Evolutionary conservation across 805 yeast species (phyloP).

Genomic region (Kodamaea nitidulidarum): DNA sequence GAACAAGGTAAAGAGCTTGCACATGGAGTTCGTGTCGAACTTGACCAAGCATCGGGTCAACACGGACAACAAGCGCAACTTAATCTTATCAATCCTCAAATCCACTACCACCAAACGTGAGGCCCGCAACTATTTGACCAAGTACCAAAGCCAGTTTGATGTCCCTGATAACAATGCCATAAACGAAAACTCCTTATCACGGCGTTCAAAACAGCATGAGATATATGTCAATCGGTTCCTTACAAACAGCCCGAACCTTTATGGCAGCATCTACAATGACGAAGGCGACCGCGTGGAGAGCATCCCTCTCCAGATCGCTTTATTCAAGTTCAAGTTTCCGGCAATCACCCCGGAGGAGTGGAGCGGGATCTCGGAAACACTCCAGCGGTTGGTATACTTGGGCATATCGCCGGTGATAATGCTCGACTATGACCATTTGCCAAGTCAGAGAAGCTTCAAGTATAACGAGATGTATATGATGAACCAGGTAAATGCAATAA

Average conservation of each 20-base stretch:
- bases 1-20: conserved; percentile 27
- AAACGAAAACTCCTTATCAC: conserved; percentile 7
- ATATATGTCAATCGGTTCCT: conserved; percentile 32
- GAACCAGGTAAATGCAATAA: conserved; percentile 28
- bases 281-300: conserved; percentile 20
- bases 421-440: conserved; percentile 16
- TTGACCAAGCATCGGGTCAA: conserved; percentile 25
- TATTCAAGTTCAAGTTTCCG: conserved; percentile 48
- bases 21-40: conserved; percentile 35
- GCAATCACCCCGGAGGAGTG: conserved; percentile 29
- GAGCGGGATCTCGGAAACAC: conserved; percentile 51
- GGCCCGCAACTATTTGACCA: conserved; percentile 72
- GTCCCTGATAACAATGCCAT: conserved; percentile 3
- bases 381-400: conserved; percentile 49
- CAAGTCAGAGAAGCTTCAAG: conserved; percentile 23
- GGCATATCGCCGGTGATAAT: conserved; percentile 76
- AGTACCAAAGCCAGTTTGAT: conserved; percentile 52
- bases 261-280: conserved; percentile 28
- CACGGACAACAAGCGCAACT: conserved; percentile 55
- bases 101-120: conserved; percentile 94
- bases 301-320: conserved; percentile 50
- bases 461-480: conserved; percentile 28
- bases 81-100: conserved; percentile 78
- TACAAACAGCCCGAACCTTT: conserved; percentile 24
- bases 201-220: conserved; percentile 23